Evolutionary conservation across 176 grass and related monocot genomes (phyloP).

Genomic region (Aegilops sharonensis): DNA sequence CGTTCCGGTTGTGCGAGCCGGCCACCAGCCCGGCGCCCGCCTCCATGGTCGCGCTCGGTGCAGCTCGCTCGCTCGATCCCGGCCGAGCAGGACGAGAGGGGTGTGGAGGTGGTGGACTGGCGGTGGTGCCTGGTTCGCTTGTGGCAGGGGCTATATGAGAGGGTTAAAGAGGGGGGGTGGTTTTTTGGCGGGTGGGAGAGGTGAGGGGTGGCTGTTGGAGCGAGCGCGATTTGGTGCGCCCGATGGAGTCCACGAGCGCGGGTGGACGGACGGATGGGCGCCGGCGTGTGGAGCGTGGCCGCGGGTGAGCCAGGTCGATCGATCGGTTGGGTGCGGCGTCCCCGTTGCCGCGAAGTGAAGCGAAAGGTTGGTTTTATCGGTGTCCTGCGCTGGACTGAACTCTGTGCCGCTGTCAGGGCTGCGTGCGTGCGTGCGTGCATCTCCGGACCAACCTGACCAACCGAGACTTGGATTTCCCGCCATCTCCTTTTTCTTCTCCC

Average conservation of each 20-base stretch:
- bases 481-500: not conserved
- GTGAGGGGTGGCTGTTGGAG: constrained; percentile 44
- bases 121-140: constrained; percentile 30
- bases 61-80: not conserved
- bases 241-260: not conserved
- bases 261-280: not conserved
- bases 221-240: constrained; percentile 35
- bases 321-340: constrained; percentile 84
- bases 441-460: constrained; percentile 45
- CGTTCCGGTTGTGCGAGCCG: constrained; percentile 93
- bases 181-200: constrained; percentile 45
- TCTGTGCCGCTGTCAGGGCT: not conserved
- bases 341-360: constrained; percentile 97
- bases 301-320: constrained; percentile 37
- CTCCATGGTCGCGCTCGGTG: constrained; percentile 30
- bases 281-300: constrained; percentile 23
- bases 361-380: constrained; percentile 30
- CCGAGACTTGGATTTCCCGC: constrained; percentile 52
- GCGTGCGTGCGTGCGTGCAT: constrained; percentile 30
- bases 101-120: not conserved
- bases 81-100: not conserved
- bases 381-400: constrained; percentile 15
- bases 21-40: constrained; percentile 82
- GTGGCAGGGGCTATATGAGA: constrained; percentile 54
- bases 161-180: not conserved